These are phyloP conservation scores for Cytospora chrysosperma DNA, from an alignment of 2,329 filamentous ascomycete genomes.

Conservation along the genomic window DNA sequence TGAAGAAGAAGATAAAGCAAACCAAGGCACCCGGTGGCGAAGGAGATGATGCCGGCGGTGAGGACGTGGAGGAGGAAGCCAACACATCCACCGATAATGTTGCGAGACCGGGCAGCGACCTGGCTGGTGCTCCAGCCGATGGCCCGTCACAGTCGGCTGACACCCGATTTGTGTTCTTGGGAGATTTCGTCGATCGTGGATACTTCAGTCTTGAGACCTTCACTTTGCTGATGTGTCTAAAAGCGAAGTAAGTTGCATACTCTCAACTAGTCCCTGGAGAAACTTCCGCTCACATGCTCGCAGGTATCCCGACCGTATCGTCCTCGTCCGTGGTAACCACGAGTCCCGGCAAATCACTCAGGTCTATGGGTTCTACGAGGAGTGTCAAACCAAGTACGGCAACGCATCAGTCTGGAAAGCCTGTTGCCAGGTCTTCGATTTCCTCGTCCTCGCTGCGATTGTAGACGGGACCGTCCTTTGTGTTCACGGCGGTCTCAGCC, in stretches of 20 bases:
- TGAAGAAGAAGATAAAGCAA: conserved; percentile 80
- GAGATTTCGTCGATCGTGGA: conserved; percentile 95
- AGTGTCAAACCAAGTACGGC: conserved; percentile 96
- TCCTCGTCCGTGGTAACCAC: conserved; percentile 96
- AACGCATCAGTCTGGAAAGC: conserved; percentile 99
- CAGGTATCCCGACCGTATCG: conserved; percentile 91
- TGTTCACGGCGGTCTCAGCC: conserved; percentile 87
- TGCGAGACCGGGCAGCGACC: conserved; percentile 38
- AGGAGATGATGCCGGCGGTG: conserved; percentile 33
- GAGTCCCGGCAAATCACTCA: conserved; percentile 97
- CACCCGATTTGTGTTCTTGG: conserved; percentile 62
- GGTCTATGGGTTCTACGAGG: conserved; percentile 98
- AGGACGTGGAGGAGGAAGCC: conserved; percentile 49
- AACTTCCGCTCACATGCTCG: conserved; percentile 33
- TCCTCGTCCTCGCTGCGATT: conserved; percentile 91
- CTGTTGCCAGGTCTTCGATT: conserved; percentile 99
- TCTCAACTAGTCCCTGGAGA: conserved; percentile 8
- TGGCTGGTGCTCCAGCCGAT: conserved; percentile 34
- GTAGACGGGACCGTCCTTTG: conserved; percentile 99
- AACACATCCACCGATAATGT: conserved; percentile 47
- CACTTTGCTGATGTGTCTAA: conserved; percentile 92
- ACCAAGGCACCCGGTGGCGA: conserved; percentile 45
- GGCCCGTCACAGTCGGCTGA: conserved; percentile 49
- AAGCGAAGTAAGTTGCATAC: conserved; percentile 56
- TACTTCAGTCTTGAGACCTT: conserved; percentile 99